phyloP scores from a whole-genome alignment of 2,329 filamentous ascomycete genomes.

The Drechslerella coelobrocha region DNA sequence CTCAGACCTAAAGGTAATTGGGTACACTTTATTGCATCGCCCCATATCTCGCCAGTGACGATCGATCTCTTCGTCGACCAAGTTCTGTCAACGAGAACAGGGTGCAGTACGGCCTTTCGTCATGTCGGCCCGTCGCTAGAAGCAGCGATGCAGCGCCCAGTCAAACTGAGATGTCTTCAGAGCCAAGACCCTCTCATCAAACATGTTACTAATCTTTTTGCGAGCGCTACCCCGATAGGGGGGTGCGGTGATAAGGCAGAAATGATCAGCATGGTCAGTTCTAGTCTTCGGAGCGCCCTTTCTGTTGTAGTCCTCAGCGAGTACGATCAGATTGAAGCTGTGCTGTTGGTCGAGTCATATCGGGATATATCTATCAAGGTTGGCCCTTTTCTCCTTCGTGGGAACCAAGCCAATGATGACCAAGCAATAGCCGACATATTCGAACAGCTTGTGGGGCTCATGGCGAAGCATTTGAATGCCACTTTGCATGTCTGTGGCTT shows the following conservation, averaged over 20 bases:
- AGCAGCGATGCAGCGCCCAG: neutral
- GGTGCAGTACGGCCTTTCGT: conserved; percentile 8
- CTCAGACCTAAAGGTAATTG: conserved; percentile 31
- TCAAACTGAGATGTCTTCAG: neutral
- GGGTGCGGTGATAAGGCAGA: neutral
- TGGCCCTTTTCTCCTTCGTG: conserved; percentile 11
- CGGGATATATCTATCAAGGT: conserved; percentile 8
- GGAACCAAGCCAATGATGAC: too few species aligned
- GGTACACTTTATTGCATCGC: conserved; percentile 31
- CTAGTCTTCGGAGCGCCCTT: conserved; percentile 24
- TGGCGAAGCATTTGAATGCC: too few species aligned
- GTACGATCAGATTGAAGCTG: conserved; percentile 7
- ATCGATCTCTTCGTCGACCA: conserved; percentile 30
- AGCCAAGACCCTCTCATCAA: conserved; percentile 8
- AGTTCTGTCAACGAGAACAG: neutral
- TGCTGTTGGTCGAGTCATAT: conserved; percentile 14
- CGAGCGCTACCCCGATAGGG: neutral
- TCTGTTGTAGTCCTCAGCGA: conserved; percentile 6
- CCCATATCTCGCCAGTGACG: conserved; percentile 21
- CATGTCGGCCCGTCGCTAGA: conserved; percentile 9
- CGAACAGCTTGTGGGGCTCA: too few species aligned
- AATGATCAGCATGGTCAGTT: neutral
- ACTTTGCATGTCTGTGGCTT: too few species aligned
- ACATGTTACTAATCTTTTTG: neutral
- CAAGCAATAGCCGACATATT: too few species aligned